These are phyloP conservation scores for Letharia columbiana DNA, from an alignment of 495 filamentous ascomycete species.

Conservation along the genomic window DNA sequence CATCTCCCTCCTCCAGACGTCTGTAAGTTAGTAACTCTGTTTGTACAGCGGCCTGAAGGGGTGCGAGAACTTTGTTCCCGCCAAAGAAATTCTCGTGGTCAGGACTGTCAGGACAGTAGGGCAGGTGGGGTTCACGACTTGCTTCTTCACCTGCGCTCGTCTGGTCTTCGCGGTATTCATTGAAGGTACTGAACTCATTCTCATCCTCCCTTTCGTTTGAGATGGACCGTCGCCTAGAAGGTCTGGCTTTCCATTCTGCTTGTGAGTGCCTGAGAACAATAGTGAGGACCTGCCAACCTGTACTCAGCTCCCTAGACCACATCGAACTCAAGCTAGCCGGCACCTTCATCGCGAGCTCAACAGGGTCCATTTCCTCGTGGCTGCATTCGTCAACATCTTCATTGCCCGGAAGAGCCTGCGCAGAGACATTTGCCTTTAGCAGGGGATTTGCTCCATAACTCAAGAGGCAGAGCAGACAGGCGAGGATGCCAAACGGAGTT, in stretches of 20 bases:
- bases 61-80: slow-evolving; percentile 18
- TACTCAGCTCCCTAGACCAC: slow-evolving; percentile 17
- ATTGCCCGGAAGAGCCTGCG: slow-evolving; percentile 14
- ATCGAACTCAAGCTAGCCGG: background rate
- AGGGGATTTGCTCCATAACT: slow-evolving; percentile 29
- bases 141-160: slow-evolving; percentile 3
- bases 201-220: background rate
- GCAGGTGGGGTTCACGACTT: slow-evolving; percentile 1
- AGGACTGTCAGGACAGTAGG: slow-evolving; percentile 3
- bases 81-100: slow-evolving; percentile 22
- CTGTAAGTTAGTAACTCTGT: slow-evolving; percentile 29
- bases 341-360: slow-evolving; percentile 12
- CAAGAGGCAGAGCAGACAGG: slow-evolving; percentile 34
- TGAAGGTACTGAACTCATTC: background rate
- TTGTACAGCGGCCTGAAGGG: slow-evolving; percentile 27
- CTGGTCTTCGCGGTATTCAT: slow-evolving; percentile 9
- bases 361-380: slow-evolving; percentile 17
- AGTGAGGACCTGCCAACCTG: slow-evolving; percentile 19
- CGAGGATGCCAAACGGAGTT: slow-evolving; percentile 35
- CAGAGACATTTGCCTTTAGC: slow-evolving; percentile 18
- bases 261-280: slow-evolving; percentile 15
- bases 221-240: background rate
- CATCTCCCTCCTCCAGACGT: slow-evolving; percentile 24
- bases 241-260: slow-evolving; percentile 7
- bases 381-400: slow-evolving; percentile 10